Base-by-base conservation (phyloP, 2,329 filamentous ascomycete species). In the Talaromyces sp. region DNA sequence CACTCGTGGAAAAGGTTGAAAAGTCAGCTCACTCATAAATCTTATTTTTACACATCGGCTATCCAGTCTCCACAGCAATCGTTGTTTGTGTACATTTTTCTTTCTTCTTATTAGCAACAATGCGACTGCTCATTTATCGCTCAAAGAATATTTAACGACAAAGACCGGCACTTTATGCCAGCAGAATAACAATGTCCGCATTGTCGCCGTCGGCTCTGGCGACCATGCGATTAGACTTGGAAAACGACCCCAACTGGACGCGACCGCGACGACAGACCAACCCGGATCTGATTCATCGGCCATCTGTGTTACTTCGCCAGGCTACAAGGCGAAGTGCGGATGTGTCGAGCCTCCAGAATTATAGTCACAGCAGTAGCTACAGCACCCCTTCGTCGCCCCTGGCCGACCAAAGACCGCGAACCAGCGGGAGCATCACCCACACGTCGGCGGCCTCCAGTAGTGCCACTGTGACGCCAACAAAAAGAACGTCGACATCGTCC, bases 221-320 rank as follows among this genome's bases (percentile, higher is more conserved):
- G 27, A 35, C 52, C 54, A 50, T 59, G 45, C 61, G 61, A 47
- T 57, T 63, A 13, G 45, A 59, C 31, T 27, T 52, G 16, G 64
- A 57, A 16, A 41, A n/a, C 60, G 60, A 52, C 27, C 19, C 24
- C 24, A 39, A 61, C 33, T 67, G 60, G 66, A 54, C 45, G 31
- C 66, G 67, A 48, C 66, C 66, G 39, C 60, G 67, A 37, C 64
- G 67, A 59, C 66, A 67, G 60, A 68, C 67, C 9, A 67, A 68
- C 33, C 64, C 67, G 19, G 64, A 66, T 33, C 24, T 67, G n/a
- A 56, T 58, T 27, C 68, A 63, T 45, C 65, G 66, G 41, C 58
- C 60, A 43, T 67, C 63, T 19, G 63, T 66, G 6, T 50, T 67
- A 24, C 63, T 64, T 50, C 66, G 64, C 41, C 64, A 68, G 59